phyloP scores from a whole-genome alignment of 176 grass and related monocot genomes.

The Phoenix roebelenii region DNA sequence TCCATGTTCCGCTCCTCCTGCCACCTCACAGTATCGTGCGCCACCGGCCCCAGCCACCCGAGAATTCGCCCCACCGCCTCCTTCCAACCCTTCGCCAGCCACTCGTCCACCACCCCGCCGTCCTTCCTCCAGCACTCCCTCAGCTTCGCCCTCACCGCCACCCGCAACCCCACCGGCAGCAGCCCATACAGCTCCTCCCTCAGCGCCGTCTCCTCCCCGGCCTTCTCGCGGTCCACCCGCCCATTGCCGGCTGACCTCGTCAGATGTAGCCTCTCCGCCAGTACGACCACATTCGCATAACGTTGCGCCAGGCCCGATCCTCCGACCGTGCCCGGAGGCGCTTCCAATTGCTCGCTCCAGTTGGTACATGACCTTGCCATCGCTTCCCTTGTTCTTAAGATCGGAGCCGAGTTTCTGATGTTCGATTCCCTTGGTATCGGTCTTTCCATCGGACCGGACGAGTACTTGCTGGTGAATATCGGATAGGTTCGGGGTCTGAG shows the following conservation, averaged over 20 bases:
- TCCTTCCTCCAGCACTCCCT: conserved; percentile 41
- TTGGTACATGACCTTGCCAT: not conserved
- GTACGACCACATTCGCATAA: conserved; percentile 64
- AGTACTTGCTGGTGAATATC: conserved; percentile 5
- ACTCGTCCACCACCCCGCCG: conserved; percentile 21
- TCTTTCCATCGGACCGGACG: conserved; percentile 37
- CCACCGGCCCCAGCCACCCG: conserved; percentile 63
- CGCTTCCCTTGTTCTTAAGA: conserved; percentile 30
- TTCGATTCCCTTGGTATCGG: conserved; percentile 2
- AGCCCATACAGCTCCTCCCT: conserved; percentile 69
- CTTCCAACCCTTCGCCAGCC: conserved; percentile 30
- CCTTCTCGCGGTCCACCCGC: not conserved
- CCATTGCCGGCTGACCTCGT: conserved; percentile 5
- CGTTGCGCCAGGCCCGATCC: conserved; percentile 46
- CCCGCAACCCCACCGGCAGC: conserved; percentile 55
- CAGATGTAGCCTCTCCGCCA: conserved; percentile 32
- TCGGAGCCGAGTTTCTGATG: conserved; percentile 57
- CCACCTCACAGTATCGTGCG: conserved; percentile 59
- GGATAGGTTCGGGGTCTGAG: not conserved
- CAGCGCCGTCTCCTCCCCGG: conserved; percentile 32
- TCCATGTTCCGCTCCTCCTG: conserved; percentile 74
- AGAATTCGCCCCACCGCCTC: conserved; percentile 31
- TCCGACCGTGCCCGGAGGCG: conserved; percentile 38
- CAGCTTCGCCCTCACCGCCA: conserved; percentile 42
- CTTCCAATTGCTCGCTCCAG: conserved; percentile 17